Percentiles rank a stretch among this genome's conserved stretches.
phyloP scores from a whole-genome alignment of 768 basidiomycete genomes.

The Russula foetens region DNA sequence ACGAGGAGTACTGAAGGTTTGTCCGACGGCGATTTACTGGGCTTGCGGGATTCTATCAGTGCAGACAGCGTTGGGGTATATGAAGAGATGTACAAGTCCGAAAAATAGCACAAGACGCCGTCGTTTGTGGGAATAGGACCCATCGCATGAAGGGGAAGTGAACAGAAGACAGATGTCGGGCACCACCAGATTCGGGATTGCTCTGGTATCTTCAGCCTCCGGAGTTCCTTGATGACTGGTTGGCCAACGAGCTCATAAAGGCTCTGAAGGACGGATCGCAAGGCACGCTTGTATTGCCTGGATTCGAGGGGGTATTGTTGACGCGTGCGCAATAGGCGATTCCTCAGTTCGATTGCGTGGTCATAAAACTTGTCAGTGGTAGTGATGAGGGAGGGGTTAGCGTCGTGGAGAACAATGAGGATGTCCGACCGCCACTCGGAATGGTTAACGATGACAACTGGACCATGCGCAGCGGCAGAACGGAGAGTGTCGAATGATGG shows the following conservation, averaged over 20 bases:
- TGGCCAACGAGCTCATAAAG: not conserved
- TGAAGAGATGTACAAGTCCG: not conserved
- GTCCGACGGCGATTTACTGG: too few species aligned
- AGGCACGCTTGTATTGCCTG: not conserved
- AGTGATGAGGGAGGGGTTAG: not conserved
- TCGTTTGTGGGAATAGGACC: not conserved
- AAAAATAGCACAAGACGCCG: not conserved
- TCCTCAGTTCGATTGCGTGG: not conserved
- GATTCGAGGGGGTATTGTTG: not conserved
- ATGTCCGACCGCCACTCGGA: not conserved
- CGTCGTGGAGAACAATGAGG: not conserved
- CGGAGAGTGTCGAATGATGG: not conserved
- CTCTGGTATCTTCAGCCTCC: not conserved
- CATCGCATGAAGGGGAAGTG: not conserved
- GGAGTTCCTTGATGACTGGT: not conserved
- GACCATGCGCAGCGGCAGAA: not conserved
- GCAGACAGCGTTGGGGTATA: not conserved
- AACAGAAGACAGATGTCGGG: not conserved
- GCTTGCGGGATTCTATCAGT: not conserved
- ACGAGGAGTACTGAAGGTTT: not conserved
- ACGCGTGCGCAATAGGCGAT: not conserved
- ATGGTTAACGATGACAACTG: not conserved
- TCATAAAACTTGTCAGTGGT: not conserved
- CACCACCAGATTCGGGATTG: not conserved
- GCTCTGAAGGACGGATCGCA: not conserved